These are phyloP conservation scores for Ogataea haglerorum DNA, from an alignment of 805 yeast species.

Conservation along the genomic window DNA sequence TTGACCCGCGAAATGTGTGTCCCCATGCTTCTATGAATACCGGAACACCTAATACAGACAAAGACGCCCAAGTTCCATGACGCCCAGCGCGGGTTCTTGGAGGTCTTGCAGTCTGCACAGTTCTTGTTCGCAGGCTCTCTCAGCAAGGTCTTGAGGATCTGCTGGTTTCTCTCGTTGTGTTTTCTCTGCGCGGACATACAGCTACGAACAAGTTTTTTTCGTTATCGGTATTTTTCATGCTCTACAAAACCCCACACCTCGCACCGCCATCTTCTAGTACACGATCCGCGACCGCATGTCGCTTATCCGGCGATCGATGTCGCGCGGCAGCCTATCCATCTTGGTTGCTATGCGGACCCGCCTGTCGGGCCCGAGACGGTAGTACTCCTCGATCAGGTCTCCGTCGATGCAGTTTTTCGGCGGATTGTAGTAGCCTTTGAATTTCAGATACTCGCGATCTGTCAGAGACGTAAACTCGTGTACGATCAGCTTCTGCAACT, in stretches of 20 bases:
- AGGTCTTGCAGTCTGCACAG: slow-evolving; percentile 90
- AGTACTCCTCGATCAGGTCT: slow-evolving; percentile 68
- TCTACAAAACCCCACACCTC: slow-evolving; percentile 1
- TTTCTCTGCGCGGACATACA: slow-evolving; percentile 14
- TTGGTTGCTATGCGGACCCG: slow-evolving; percentile 38
- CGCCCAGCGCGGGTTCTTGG: slow-evolving; percentile 96
- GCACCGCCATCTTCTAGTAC: slow-evolving; percentile 13
- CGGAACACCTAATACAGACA: slow-evolving; percentile 92
- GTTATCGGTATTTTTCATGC: slow-evolving; percentile 2
- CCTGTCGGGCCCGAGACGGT: slow-evolving; percentile 31
- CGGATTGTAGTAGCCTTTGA: slow-evolving; percentile 80
- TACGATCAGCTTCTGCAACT: slow-evolving; percentile 48
- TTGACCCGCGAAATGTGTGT: slow-evolving; percentile 92
- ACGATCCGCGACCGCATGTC: slow-evolving; percentile 46
- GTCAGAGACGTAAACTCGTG: slow-evolving; percentile 40
- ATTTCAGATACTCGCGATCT: slow-evolving; percentile 66
- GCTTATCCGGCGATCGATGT: slow-evolving; percentile 48
- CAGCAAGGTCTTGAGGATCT: slow-evolving; percentile 68
- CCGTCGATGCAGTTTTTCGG: slow-evolving; percentile 79
- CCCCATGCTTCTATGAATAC: slow-evolving; percentile 92
- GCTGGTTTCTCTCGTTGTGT: slow-evolving; percentile 53
- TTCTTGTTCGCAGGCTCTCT: slow-evolving; percentile 71
- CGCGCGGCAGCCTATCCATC: slow-evolving; percentile 45
- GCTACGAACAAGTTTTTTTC: slow-evolving; percentile 4
- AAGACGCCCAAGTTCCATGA: slow-evolving; percentile 94